phyloP scores from a whole-genome alignment of 495 filamentous ascomycete genomes.

The Podospora appendiculata region DNA sequence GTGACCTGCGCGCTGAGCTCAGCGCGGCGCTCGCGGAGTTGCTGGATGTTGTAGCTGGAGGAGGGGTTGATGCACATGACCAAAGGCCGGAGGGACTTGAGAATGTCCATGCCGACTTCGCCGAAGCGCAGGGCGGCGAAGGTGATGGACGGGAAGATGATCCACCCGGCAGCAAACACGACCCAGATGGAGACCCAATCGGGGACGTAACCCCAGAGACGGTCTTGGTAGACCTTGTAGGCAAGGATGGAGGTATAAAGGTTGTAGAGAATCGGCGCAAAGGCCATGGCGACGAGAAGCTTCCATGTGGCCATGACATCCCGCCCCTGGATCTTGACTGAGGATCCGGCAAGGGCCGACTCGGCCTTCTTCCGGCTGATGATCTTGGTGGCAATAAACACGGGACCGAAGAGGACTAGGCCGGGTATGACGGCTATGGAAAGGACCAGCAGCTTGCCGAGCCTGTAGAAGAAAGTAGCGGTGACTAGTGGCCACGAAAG shows the following conservation, averaged over 20 bases:
- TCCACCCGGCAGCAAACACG: slow-evolving; percentile 62
- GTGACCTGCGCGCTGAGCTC: slow-evolving; percentile 77
- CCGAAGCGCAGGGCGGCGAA: slow-evolving; percentile 93
- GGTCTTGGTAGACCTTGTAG: slow-evolving; percentile 71
- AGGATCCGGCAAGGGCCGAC: slow-evolving; percentile 83
- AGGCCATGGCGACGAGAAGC: slow-evolving; percentile 79
- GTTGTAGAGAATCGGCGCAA: slow-evolving; percentile 81
- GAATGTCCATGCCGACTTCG: slow-evolving; percentile 95
- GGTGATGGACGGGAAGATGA: slow-evolving; percentile 81
- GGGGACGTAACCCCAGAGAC: slow-evolving; percentile 70
- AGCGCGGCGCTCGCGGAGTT: slow-evolving; percentile 65
- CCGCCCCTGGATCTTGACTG: slow-evolving; percentile 85
- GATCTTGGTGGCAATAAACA: slow-evolving; percentile 82
- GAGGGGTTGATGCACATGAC: slow-evolving; percentile 81
- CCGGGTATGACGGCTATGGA: slow-evolving; percentile 81
- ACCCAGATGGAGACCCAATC: slow-evolving; percentile 72
- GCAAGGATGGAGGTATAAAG: slow-evolving; percentile 68
- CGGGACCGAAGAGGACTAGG: slow-evolving; percentile 76
- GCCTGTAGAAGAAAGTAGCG: slow-evolving; percentile 68
- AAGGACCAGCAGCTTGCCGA: slow-evolving; percentile 67
- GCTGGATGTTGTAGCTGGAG: slow-evolving; percentile 74
- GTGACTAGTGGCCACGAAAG: slow-evolving; percentile 70
- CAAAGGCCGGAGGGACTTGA: slow-evolving; percentile 88
- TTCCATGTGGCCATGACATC: slow-evolving; percentile 99
- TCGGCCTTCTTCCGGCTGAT: slow-evolving; percentile 88